Evolutionary conservation across 305 asterid species (phyloP), one percentile per base, ranked within the genome.

Genomic region (Plantago rigida): DNA sequence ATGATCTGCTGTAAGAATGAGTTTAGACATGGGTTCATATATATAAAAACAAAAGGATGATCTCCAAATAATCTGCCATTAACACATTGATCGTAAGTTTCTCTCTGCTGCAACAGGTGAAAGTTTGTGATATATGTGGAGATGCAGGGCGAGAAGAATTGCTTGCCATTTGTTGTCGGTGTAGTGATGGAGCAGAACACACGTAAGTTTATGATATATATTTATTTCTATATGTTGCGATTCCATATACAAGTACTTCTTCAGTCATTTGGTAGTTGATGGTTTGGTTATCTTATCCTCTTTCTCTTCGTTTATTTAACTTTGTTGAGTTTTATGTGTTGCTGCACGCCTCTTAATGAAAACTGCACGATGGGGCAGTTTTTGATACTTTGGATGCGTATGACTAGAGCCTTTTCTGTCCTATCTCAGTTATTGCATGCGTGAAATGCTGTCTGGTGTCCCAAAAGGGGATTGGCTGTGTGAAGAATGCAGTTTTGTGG

Each of bases 161-260:
- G 71, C 97, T 90, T 74, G 95, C 95, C 67, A 75, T 81, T 71
- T 90, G 97, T 74, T 77, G 79, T 66, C 74, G 74, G 74, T 90
- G 97, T 73, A 78, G 75, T 61, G 97, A 90, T 79, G 97, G 97
- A 55, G 97, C 97, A 24, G 97, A 90, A 74, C 97, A 90, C 75
- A 87, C 96, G 97, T 90, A 81, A 79, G 95, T 51, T 50, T 64
- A 62, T 0, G 29, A 59, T 59, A 22, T 22, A 22, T 22, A 22
- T 28, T 63, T 66, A 4, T 14, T 54, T 15, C 24, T 9, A 9
- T 56, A 15, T 56, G 56, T 55, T 15, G 19, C n/a, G 22, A 28
- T 68, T 31, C 36, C 42, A 53, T 24, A 3, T 10, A 53, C 34
- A 28, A 12, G 34, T 53, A 15, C 19, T 53, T 11, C 17, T 39